A percentile compares a stretch with the other conserved stretches of the same genome.
Evolutionary conservation across 1,139 yeast genomes (phyloP).

Genomic region (Pichia sp.): DNA sequence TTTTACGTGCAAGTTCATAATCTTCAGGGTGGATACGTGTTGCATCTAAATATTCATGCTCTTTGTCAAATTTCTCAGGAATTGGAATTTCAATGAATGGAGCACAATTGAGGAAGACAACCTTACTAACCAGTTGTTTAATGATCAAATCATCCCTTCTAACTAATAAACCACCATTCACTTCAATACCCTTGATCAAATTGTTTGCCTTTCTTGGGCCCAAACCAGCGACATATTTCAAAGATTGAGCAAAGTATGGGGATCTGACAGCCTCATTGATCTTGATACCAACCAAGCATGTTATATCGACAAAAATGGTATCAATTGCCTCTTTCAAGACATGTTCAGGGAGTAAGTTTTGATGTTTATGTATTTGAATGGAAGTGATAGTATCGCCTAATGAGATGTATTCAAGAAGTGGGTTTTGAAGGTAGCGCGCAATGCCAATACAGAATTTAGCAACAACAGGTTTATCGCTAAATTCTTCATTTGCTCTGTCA

Average conservation of each 20-base stretch:
- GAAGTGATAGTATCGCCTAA: conserved; percentile 69
- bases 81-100: conserved; percentile 81
- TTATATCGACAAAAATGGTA: conserved; percentile 81
- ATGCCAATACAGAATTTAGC: conserved; percentile 84
- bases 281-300: conserved; percentile 88
- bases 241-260: conserved; percentile 57
- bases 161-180: conserved; percentile 61
- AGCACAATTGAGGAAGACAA: conserved; percentile 84
- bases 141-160: conserved; percentile 77
- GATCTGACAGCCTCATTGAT: conserved; percentile 84
- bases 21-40: conserved; percentile 98
- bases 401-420: conserved; percentile 80
- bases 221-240: conserved; percentile 81
- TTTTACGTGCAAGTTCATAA: conserved; percentile 88
- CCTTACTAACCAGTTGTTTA: conserved; percentile 69
- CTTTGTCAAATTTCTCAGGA: conserved; percentile 49
- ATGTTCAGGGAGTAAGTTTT: conserved; percentile 62
- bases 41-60: conserved; percentile 78
- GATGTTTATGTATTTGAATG: conserved; percentile 69
- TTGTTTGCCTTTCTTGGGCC: conserved; percentile 96
- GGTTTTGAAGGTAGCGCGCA: conserved; percentile 88
- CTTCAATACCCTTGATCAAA: conserved; percentile 71
- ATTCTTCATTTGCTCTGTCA: conserved; percentile 65
- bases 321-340: conserved; percentile 61
- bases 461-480: conserved; percentile 79